phyloP scores from a whole-genome alignment of 2,329 filamentous ascomycete genomes.

The Calonectria montana region DNA sequence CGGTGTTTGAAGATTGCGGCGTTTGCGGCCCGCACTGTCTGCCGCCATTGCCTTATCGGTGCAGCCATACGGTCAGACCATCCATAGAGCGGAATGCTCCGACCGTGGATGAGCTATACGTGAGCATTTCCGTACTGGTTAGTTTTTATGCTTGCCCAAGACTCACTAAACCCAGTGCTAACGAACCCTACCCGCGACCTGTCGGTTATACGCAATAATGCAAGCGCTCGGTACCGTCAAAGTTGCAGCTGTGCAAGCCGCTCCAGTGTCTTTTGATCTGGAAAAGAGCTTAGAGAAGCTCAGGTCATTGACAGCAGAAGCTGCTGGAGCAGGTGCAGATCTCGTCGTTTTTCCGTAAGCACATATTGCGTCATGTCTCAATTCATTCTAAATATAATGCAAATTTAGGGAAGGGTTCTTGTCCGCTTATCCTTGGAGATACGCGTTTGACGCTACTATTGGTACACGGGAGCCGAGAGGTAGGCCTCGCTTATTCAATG shows the following conservation, averaged over 20 bases:
- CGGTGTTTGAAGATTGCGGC: not conserved
- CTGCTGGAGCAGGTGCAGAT: not conserved
- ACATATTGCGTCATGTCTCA: no score
- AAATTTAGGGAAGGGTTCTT: not conserved
- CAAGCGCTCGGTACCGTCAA: not conserved
- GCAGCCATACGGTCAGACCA: not conserved
- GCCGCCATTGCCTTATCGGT: not conserved
- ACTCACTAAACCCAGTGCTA: not conserved
- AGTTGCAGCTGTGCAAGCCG: not conserved
- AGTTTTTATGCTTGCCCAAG: not conserved
- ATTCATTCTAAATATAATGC: not conserved
- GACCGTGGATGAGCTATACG: not conserved
- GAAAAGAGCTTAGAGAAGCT: not conserved
- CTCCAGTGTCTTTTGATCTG: not conserved
- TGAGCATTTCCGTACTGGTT: not conserved
- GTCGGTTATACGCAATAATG: not conserved
- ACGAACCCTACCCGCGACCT: no score
- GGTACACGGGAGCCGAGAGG: not conserved
- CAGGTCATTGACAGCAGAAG: not conserved
- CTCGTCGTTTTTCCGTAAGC: not conserved
- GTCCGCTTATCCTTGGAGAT: constrained; percentile 3
- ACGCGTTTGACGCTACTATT: not conserved
- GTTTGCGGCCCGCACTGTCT: not conserved
- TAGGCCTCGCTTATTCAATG: not conserved
- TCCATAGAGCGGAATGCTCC: not conserved